Conservation (phyloP, 2,329 filamentous ascomycete species). For the Colletotrichum sp. region DNA sequence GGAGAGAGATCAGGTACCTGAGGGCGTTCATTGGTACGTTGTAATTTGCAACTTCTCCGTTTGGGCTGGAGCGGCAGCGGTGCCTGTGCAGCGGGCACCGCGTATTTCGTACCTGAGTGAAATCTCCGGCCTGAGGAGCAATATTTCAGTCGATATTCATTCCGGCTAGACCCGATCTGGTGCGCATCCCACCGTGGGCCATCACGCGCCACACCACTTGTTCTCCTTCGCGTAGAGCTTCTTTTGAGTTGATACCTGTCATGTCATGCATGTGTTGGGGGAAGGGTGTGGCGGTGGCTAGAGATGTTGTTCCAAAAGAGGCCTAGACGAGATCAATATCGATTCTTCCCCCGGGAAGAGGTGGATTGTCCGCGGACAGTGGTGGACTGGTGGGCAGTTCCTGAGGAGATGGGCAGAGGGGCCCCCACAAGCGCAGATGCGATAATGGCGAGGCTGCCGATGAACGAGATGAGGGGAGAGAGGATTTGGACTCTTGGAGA, state of each 20-base stretch:
- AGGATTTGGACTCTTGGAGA: background rate
- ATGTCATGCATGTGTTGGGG: background rate
- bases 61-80: background rate
- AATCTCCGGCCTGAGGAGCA: background rate
- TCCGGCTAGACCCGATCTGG: background rate
- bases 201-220: background rate
- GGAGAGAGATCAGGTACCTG: slow-evolving; percentile 4
- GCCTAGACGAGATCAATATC: background rate
- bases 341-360: background rate
- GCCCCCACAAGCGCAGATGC: background rate
- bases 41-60: background rate
- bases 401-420: background rate
- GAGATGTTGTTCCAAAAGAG: background rate
- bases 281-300: background rate
- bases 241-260: background rate
- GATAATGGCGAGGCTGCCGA: background rate
- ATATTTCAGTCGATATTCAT: background rate
- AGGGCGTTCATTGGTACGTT: slow-evolving; percentile 1
- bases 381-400: background rate
- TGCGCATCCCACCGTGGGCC: background rate
- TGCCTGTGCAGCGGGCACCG: background rate
- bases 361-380: background rate
- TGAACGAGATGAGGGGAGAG: background rate
- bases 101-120: background rate
- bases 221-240: background rate